Conservation (phyloP, 129 eudicot species). For the Escallonia herrerae region DNA sequence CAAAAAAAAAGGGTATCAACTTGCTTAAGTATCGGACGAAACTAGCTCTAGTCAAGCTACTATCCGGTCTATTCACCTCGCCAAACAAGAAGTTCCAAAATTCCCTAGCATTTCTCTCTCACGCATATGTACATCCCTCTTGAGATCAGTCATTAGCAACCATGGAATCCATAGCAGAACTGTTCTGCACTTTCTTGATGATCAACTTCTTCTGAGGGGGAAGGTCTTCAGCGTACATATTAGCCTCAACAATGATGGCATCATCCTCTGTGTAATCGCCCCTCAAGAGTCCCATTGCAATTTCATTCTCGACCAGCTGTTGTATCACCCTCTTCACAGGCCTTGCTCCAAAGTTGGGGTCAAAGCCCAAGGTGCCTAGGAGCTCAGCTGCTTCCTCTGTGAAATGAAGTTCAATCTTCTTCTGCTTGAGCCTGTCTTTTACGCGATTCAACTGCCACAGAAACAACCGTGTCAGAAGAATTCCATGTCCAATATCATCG, state of each 20-base stretch:
- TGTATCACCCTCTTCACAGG: conserved; percentile 95
- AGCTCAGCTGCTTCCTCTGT: conserved; percentile 55
- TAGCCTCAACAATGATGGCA: conserved; percentile 45
- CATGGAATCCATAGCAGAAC: conserved; percentile 31
- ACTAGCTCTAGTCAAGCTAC: too few relatives aligned
- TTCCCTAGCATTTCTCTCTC: too few relatives aligned
- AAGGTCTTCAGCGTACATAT: conserved; percentile 21
- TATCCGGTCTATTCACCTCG: too few relatives aligned
- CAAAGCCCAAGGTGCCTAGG: conserved; percentile 69
- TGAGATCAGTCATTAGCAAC: conserved; percentile 44
- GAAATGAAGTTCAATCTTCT: conserved; percentile 61
- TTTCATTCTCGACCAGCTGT: conserved; percentile 88
- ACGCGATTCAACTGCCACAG: conserved; percentile 70
- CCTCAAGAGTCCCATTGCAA: conserved; percentile 59
- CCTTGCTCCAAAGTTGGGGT: conserved; percentile 88
- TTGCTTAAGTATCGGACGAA: too few relatives aligned
- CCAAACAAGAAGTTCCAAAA: too few relatives aligned
- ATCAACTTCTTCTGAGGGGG: conserved; percentile 30
- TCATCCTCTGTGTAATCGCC: conserved; percentile 80
- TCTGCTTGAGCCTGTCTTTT: conserved; percentile 72
- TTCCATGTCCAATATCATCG: background rate
- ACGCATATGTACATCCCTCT: too few relatives aligned
- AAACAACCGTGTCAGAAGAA: background rate
- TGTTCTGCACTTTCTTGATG: conserved; percentile 47
- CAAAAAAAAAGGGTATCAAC: too few relatives aligned